Evolutionary conservation across 2,329 filamentous ascomycete species (phyloP), one percentile per base, ranked within the genome.

Genomic region (Apiospora koreana): DNA sequence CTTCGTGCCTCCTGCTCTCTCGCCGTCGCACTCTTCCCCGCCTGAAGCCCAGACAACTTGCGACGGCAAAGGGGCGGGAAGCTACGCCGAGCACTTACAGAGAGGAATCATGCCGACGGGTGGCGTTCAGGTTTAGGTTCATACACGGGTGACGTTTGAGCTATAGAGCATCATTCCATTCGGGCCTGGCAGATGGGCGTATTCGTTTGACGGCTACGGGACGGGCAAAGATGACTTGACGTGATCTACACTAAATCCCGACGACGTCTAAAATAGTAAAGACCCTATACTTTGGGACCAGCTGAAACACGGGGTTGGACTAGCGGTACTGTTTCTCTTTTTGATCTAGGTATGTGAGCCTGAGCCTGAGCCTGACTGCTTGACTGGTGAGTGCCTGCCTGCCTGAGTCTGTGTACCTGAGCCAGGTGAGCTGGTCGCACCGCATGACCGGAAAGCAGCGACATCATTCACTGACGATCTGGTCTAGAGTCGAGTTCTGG

Each of bases 271-370:
- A 58, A 58, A 35, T 58, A 58, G 50, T 58, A 21, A 10, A 31
- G 6, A 18, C 16, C 16, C 50, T 58, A 31, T 9, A 12, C 10
- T 58, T 31, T 35, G 28, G 50, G 50, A 38, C 54, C 31, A 62
- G 54, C 54, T 62, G 31, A 62, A 62, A 62, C 54, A 62, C 54
- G 28, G 54, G 54, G 54, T 58, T 3, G 50, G 48, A 25, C 48
- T 2, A 16, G 18, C 18, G n/a, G 45, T 25, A 54, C 25, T 28
- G 21, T 48, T 48, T 48, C 45, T 48, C 46, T 9, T 50, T 25
- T n/a, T 25, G 7, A 6, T 48, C 9, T 48, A 2, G 46, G n/a
- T 8, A 7, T 48, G 46, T 43, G 35, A 35, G 8, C 43, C 43
- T 6, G 43, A 18, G n/a, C n/a, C n/a, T n/a, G n/a, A 1, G 14